phyloP scores from a whole-genome alignment of 495 filamentous ascomycete species.

The Cryomyces minteri region DNA sequence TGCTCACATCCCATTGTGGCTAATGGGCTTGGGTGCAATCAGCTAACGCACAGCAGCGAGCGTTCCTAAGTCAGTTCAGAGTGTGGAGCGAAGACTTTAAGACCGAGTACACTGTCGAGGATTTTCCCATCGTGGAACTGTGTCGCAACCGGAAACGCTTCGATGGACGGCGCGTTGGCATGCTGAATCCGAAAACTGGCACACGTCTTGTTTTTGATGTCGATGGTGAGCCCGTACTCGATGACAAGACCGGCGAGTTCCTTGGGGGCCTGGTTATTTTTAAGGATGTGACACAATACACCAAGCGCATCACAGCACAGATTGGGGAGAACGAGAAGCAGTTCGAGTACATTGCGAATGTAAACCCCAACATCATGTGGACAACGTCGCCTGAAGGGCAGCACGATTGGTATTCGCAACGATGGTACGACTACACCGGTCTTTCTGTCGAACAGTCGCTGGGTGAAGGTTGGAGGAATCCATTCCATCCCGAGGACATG shows the following conservation, averaged over 20 bases:
- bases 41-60: slow-evolving; percentile 15
- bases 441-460: slow-evolving; percentile 32
- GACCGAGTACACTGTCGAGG: slow-evolving; percentile 29
- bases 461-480: slow-evolving; percentile 23
- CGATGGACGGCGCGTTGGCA: slow-evolving; percentile 35
- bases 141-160: slow-evolving; percentile 35
- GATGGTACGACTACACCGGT: slow-evolving; percentile 59
- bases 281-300: slow-evolving; percentile 43
- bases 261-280: slow-evolving; percentile 44
- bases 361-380: slow-evolving; percentile 54
- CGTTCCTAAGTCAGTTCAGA: slow-evolving; percentile 33
- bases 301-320: slow-evolving; percentile 38
- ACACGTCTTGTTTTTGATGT: slow-evolving; percentile 32
- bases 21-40: too few species aligned
- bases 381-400: slow-evolving; percentile 37
- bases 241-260: slow-evolving; percentile 44
- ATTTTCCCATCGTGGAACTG: slow-evolving; percentile 42
- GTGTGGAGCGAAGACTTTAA: slow-evolving; percentile 45
- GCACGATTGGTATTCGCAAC: slow-evolving; percentile 46
- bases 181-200: slow-evolving; percentile 28
- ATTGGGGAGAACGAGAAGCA: slow-evolving; percentile 42
- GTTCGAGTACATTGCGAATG: slow-evolving; percentile 51
- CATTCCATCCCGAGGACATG: slow-evolving; percentile 40
- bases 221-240: slow-evolving; percentile 37
- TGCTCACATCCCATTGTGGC: too few species aligned